Percentiles rank a stretch among this genome's conserved stretches.
These are phyloP conservation scores for Andrographis paniculata DNA, from an alignment of 305 asterid genomes.

Conservation along the genomic window DNA sequence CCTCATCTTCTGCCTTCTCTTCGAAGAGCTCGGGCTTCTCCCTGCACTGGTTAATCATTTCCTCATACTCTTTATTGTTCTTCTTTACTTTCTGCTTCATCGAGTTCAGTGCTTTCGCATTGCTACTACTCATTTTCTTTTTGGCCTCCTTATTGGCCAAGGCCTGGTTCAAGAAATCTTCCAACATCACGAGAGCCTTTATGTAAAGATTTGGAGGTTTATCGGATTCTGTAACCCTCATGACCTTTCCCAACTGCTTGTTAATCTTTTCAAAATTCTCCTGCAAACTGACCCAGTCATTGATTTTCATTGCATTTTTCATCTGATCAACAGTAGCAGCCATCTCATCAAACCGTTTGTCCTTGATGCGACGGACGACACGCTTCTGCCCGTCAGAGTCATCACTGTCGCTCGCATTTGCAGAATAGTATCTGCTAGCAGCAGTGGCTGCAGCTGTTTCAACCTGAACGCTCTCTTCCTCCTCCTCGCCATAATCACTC, in stretches of 20 bases:
- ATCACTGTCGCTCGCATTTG: conserved; percentile 55
- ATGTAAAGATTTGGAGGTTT: conserved; percentile 67
- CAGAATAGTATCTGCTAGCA: conserved; percentile 37
- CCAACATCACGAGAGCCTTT: conserved; percentile 88
- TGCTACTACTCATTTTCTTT: conserved; percentile 95
- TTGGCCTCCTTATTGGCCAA: conserved; percentile 85
- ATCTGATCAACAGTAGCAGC: conserved; percentile 73
- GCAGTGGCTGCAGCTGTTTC: conserved; percentile 26
- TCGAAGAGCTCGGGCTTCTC: conserved; percentile 71
- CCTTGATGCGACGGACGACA: conserved; percentile 67
- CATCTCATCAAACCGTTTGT: conserved; percentile 87
- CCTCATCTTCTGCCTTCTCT: conserved; percentile 53
- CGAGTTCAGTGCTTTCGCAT: conserved; percentile 89
- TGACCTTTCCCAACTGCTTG: conserved; percentile 85
- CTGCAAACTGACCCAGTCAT: conserved; percentile 89
- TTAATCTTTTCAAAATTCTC: conserved; percentile 94
- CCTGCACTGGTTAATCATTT: conserved; percentile 59
- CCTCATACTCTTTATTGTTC: conserved; percentile 83
- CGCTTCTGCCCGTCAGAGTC: conserved; percentile 61
- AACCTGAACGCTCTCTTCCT: conserved; percentile 29
- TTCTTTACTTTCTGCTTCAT: conserved; percentile 95
- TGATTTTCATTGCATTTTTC: conserved; percentile 91
- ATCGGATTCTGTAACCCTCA: conserved; percentile 65
- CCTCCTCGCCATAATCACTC: conserved; percentile 36
- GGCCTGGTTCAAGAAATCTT: conserved; percentile 76